Conservation (phyloP, 768 basidiomycete species). For the Lentinula boryana region DNA sequence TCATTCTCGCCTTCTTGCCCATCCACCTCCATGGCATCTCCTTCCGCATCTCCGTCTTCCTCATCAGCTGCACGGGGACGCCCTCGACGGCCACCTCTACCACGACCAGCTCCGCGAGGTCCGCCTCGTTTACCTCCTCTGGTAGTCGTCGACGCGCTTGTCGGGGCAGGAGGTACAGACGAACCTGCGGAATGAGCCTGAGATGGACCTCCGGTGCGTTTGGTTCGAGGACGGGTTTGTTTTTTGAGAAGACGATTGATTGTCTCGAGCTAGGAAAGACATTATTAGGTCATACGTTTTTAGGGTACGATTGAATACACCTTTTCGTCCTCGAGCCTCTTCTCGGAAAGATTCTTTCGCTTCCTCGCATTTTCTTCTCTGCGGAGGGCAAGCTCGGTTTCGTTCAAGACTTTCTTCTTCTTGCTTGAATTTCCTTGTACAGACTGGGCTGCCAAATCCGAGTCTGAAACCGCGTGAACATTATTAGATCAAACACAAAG, state of each 20-base stretch:
- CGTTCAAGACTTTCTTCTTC: conserved; percentile 65
- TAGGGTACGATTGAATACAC: conserved; percentile 25
- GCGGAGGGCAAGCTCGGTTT: conserved; percentile 65
- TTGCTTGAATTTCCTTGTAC: conserved; percentile 10
- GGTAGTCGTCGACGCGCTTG: background rate
- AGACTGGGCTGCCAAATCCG: conserved; percentile 3
- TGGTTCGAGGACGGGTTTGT: conserved; percentile 63
- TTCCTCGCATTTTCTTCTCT: conserved; percentile 81
- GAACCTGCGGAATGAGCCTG: background rate
- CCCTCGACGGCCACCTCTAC: background rate
- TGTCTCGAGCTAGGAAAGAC: conserved; percentile 58
- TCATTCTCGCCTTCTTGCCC: background rate
- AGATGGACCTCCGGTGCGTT: conserved; percentile 25
- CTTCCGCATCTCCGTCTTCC: conserved; percentile 2
- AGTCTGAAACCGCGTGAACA: background rate
- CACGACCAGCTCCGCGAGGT: background rate
- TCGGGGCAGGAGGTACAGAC: background rate
- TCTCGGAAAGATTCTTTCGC: conserved; percentile 73
- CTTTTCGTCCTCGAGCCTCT: conserved; percentile 84
- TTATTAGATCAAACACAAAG: background rate
- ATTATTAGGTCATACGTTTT: background rate
- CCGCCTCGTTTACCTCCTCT: background rate
- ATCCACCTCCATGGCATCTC: background rate
- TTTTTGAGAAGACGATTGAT: conserved; percentile 88
- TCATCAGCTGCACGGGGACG: background rate